These are phyloP conservation scores for Sordariomycetes sp. DNA, from an alignment of 2,329 filamentous ascomycete genomes.

Conservation along the genomic window DNA sequence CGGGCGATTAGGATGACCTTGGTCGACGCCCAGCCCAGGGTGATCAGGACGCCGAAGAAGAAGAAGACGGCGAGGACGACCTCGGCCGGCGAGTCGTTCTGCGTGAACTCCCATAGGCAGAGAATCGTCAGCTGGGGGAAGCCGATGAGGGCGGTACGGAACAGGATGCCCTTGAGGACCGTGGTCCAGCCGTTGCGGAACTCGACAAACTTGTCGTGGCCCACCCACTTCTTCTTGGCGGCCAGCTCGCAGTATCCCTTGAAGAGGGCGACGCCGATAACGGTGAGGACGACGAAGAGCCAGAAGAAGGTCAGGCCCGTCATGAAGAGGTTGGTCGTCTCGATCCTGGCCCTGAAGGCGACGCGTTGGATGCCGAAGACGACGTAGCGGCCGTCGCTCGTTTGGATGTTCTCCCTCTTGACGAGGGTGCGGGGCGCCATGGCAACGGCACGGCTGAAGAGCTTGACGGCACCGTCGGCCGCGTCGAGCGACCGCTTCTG, in stretches of 20 bases:
- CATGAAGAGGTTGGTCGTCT: slow-evolving; percentile 85
- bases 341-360: slow-evolving; percentile 73
- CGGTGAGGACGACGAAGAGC: slow-evolving; percentile 64
- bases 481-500: slow-evolving; percentile 43
- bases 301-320: slow-evolving; percentile 84
- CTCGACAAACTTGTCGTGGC: slow-evolving; percentile 75
- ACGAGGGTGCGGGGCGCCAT: slow-evolving; percentile 34
- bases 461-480: slow-evolving; percentile 21
- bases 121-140: slow-evolving; percentile 85
- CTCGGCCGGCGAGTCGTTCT: slow-evolving; percentile 71
- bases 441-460: slow-evolving; percentile 41
- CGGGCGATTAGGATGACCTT: slow-evolving; percentile 86
- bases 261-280: slow-evolving; percentile 61
- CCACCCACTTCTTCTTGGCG: slow-evolving; percentile 64
- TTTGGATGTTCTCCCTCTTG: slow-evolving; percentile 41
- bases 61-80: slow-evolving; percentile 83
- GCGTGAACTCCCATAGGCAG: slow-evolving; percentile 86
- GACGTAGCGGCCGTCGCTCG: slow-evolving; percentile 39
- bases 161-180: slow-evolving; percentile 85
- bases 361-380: slow-evolving; percentile 82
- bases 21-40: slow-evolving; percentile 73
- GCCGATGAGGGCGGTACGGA: slow-evolving; percentile 78
- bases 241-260: slow-evolving; percentile 70
- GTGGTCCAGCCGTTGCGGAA: slow-evolving; percentile 93
- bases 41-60: slow-evolving; percentile 64